Evolutionary conservation across 768 basidiomycete species (phyloP), one percentile per base, ranked within the genome.

Genomic region (Termitomyces sp.): DNA sequence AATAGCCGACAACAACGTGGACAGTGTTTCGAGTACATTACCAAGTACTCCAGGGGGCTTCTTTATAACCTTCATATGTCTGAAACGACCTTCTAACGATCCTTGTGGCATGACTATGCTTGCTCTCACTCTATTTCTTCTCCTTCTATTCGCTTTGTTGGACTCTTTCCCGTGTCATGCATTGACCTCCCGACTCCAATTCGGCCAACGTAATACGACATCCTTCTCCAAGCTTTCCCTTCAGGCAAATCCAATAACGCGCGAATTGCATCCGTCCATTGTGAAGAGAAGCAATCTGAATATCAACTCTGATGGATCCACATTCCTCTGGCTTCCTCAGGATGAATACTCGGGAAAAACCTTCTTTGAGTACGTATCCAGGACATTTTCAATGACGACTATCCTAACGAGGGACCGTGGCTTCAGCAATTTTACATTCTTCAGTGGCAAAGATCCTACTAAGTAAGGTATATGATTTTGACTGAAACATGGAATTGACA

Each of bases 291-390:
- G 61, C 48, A 65, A 71, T 57, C 57, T 80, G 32, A 78, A 80
- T 56, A 72, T 70, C 26, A 76, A 76, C 40, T 59, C 77, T 2
- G 74, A 84, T 58, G 81, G 78, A 18, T 74, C 82, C 4, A 77
- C 70, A 7, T 84, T 82, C 62, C 65, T 89, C 6, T 91, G 89
- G 89, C 72, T 88, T 14, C 80, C 82, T 12, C 68, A 88, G 70
- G 88, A 89, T 65, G 82, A 80, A 4, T 90, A 87, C 65, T 76
- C 80, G 44, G 89, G 89, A 14, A 62, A 77, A 53, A 81, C 74
- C 0, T 91, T 91, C 71, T 91, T 89, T 67, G 81, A 89, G 89
- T 90, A 76, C 71, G 69, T 69, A 4, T n/a, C 48, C 40, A 20
- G 37, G 58, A 24, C 37, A 49, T n/a, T 24, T 33, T 22, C 27